Conservation (phyloP, 768 basidiomycete species). For the Fomitopsis serialis region DNA sequence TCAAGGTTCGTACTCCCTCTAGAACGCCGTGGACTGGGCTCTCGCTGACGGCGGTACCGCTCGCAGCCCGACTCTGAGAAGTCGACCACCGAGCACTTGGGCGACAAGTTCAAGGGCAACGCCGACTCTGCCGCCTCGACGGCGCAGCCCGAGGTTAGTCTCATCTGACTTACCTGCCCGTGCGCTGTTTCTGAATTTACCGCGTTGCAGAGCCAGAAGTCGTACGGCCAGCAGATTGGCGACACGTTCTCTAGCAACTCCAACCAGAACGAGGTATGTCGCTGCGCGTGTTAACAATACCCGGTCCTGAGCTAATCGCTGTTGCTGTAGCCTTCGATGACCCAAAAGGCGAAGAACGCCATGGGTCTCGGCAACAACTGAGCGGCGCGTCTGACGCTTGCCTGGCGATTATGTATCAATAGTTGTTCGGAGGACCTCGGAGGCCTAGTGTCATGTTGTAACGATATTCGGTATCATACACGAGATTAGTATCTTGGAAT, state of each 20-base stretch:
- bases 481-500: too few species aligned
- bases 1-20: slow-evolving; percentile 23
- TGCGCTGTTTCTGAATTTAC: background rate
- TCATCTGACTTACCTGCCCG: background rate
- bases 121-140: slow-evolving; percentile 25
- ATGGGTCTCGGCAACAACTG: slow-evolving; percentile 25
- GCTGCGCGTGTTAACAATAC: background rate
- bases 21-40: background rate
- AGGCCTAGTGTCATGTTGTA: too few species aligned
- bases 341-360: slow-evolving; percentile 30
- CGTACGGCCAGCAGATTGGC: slow-evolving; percentile 27
- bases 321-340: slow-evolving; percentile 19
- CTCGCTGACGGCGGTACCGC: background rate
- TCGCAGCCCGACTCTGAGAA: slow-evolving; percentile 31
- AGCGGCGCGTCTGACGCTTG: background rate
- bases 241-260: slow-evolving; percentile 29
- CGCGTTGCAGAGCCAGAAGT: slow-evolving; percentile 27
- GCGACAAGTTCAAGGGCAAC: slow-evolving; percentile 30
- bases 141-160: slow-evolving; percentile 22
- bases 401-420: background rate
- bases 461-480: too few species aligned
- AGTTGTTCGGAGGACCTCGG: background rate
- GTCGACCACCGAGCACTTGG: slow-evolving; percentile 32
- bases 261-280: slow-evolving; percentile 21
- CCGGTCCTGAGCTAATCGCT: background rate